Base-by-base conservation (phyloP, 164 flowering plant species). In the Magnolia officinalis region DNA sequence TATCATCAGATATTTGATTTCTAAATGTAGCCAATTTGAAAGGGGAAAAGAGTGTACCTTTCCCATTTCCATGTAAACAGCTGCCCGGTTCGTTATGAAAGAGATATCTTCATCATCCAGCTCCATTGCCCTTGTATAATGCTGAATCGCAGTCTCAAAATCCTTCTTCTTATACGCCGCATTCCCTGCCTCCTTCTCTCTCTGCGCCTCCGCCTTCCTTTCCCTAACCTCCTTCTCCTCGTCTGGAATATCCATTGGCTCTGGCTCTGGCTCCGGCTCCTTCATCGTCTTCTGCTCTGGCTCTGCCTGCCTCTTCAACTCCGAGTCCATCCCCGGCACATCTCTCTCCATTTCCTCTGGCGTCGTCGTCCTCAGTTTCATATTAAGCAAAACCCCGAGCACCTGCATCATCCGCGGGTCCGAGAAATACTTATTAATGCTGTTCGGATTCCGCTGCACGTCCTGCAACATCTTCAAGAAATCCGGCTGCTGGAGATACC, bases 131-230 rank as follows among this genome's bases (percentile, higher is more conserved):
- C 84, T 88, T 0, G 90, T 81, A 67, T 96, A 96, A 77, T 91
- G 94, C 77, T 76, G 72, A 73, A 96, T 87, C 0, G 99, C 99
- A 18, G 80, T 88, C 68, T 94, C 98, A 20, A 96, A 96, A 76
- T 96, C 94, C 89, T 96, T 96, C 91, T 92, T 96, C 85, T 94
- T 96, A 51, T 96, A 96, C 1, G 98, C 97, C 0, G 90, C 93
- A 85, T 91, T 96, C 9, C 99, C 99, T 1, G 85, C 86, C 55
- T 94, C 99, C 83, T 92, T 96, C 91, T 90, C 98, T 83, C 88
- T 90, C 85, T 77, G 86, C 0, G 98, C 97, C 81, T 79, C 74
- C 9, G 79, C 87, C 74, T 94, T 96, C 79, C 79, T 86, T 82
- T 83, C 87, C 88, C 82, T 92, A 58, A 59, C 79, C 78, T 83